A percentile compares a stretch with the other conserved stretches of the same genome.
Conservation (phyloP, 164 flowering plant species). For the Chloranthus sessilifolius region DNA sequence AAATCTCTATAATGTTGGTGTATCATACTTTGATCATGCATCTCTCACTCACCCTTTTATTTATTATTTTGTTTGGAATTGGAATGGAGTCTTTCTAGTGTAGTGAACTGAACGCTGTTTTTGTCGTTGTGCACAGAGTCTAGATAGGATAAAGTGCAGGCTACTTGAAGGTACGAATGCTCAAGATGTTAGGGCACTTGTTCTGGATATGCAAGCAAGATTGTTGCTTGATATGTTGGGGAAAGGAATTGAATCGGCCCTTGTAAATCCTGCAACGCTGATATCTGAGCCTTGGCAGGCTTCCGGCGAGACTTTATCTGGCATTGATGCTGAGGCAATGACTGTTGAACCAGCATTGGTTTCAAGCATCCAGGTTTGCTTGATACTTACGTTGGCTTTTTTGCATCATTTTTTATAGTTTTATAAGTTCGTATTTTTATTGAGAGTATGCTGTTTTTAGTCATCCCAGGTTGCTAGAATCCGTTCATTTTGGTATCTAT, state of each 20-base stretch:
- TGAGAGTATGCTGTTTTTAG: too few species aligned
- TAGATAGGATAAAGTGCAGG: slow-evolving; percentile 96
- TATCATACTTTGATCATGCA: too few species aligned
- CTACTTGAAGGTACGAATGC: slow-evolving; percentile 94
- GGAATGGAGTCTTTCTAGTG: too few species aligned
- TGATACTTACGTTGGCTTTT: not conserved
- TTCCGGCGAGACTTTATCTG: slow-evolving; percentile 62
- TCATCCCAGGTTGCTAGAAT: too few species aligned
- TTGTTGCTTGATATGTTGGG: slow-evolving; percentile 96
- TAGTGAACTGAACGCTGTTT: slow-evolving; percentile 2
- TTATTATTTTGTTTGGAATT: too few species aligned
- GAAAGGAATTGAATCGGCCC: slow-evolving; percentile 96
- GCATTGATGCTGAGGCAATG: slow-evolving; percentile 84
- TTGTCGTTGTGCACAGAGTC: slow-evolving; percentile 45
- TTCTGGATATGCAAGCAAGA: slow-evolving; percentile 98
- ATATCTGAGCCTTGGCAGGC: slow-evolving; percentile 94
- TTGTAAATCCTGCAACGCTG: slow-evolving; percentile 82
- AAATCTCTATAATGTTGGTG: too few species aligned
- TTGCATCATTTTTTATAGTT: too few species aligned
- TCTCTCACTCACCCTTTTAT: too few species aligned
- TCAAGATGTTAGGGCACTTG: slow-evolving; percentile 98
- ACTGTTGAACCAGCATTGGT: slow-evolving; percentile 88
- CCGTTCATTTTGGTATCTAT: too few species aligned
- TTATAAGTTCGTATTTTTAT: too few species aligned
- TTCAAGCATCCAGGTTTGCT: slow-evolving; percentile 71